Evolutionary conservation across 148 eudicot genomes (phyloP), one percentile per base, ranked within the genome.

Genomic region (Chenopodium formosanum): DNA sequence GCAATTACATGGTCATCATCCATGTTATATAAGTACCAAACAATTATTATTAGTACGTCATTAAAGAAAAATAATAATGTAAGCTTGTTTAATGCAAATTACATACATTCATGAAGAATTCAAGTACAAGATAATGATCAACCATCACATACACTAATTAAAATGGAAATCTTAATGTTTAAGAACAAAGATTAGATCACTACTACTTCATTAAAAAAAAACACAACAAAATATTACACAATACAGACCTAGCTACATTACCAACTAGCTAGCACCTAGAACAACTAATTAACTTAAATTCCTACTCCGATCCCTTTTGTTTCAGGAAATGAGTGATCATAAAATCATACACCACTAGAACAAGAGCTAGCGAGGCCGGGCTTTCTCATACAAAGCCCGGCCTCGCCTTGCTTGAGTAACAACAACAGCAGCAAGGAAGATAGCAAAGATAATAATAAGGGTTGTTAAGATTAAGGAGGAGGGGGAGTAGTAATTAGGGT

Each of bases 401-500:
- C 44, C 44, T 37, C 44, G 44, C 44, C 44, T 37, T 0, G 44
- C 44, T 37, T 7, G 44, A 37, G 44, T 34, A 34, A 37, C 7
- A 37, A 48, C 13, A 48, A 48, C 52, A 9, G 52, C 11, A 11
- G 10, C 52, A 48, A 48, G 13, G 13, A 48, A 48, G 12, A 48
- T 48, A 48, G 13, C 52, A 48, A 48, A 37, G 44, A 9, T 11
- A 48, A 9, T 11, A 48, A 11, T 48, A 48, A 13, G 53, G 16
- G 14, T 10, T 50, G 14, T 10, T 50, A 10, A 13, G 53, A 11
- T 50, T 50, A 50, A 56, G 62, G 62, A 1, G 62, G 62, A 14
- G 62, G 62, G 22, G 62, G 62, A 56, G 62, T 56, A 8, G 56
- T 52, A 56, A 32, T 31, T 86, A 92, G 90, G 91, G 93, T 86